These are phyloP conservation scores for Quercus suber DNA, from an alignment of 306 rosid genomes.

Conservation along the genomic window DNA sequence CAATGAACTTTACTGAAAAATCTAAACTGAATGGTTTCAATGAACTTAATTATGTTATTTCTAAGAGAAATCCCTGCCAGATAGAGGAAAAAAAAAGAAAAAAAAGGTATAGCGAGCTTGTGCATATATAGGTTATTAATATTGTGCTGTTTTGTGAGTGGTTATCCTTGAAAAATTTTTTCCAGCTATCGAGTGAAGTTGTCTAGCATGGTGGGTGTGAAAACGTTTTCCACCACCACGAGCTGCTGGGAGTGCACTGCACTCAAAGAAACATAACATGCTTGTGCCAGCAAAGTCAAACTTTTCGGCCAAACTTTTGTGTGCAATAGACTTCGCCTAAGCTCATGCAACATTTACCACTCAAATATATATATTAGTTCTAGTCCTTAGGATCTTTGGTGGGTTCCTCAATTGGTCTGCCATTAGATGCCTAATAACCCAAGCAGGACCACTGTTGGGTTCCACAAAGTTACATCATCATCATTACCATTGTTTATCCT, in stretches of 20 bases:
- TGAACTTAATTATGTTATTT: neutral
- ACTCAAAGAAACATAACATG: slow-evolving; percentile 83
- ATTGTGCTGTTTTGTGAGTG: neutral
- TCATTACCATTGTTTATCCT: slow-evolving; percentile 21
- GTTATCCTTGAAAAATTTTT: slow-evolving; percentile 9
- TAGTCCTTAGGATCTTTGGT: slow-evolving; percentile 31
- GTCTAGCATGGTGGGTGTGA: slow-evolving; percentile 36
- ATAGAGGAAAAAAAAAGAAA: neutral
- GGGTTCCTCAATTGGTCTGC: slow-evolving; percentile 57
- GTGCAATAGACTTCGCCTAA: slow-evolving; percentile 36
- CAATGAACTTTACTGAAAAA: neutral
- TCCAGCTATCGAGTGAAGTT: slow-evolving; percentile 26
- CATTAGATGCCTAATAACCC: slow-evolving; percentile 44
- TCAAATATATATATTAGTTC: neutral
- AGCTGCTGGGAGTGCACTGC: slow-evolving; percentile 69
- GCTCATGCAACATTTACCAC: slow-evolving; percentile 43
- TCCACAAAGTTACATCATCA: slow-evolving; percentile 41
- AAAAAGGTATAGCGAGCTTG: neutral
- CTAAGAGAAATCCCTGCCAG: neutral
- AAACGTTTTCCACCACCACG: slow-evolving; percentile 20
- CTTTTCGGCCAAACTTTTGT: slow-evolving; percentile 81
- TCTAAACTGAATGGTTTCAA: neutral
- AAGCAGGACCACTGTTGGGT: slow-evolving; percentile 48
- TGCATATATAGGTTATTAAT: neutral
- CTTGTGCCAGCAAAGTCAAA: slow-evolving; percentile 89